phyloP scores from a whole-genome alignment of 2,329 filamentous ascomycete species.

The Ascosphaera aggregata region DNA sequence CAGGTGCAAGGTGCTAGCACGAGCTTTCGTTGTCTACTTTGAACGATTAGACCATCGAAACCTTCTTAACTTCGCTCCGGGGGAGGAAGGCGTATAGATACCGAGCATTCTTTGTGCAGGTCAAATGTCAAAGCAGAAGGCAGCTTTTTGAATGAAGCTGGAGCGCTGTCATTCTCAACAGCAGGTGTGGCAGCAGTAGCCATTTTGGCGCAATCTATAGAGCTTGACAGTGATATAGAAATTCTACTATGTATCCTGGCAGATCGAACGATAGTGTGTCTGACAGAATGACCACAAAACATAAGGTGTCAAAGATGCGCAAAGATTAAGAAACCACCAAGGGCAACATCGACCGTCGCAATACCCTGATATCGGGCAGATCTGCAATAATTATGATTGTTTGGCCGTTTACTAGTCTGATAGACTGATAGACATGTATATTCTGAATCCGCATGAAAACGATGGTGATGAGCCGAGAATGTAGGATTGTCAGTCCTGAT shows the following conservation, averaged over 20 bases:
- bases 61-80: background rate
- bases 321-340: background rate
- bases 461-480: too few relatives aligned
- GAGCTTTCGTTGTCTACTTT: constrained; percentile 68
- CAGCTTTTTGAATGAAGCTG: too few relatives aligned
- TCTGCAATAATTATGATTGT: background rate
- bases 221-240: background rate
- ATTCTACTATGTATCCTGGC: background rate
- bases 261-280: background rate
- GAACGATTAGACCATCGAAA: constrained; percentile 3
- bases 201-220: background rate
- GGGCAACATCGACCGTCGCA: background rate
- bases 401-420: too few relatives aligned
- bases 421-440: too few relatives aligned
- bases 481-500: too few relatives aligned
- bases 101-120: constrained; percentile 55
- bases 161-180: too few relatives aligned
- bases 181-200: background rate
- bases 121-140: constrained; percentile 53
- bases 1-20: constrained; percentile 65
- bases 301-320: background rate
- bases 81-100: constrained; percentile 22
- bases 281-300: background rate
- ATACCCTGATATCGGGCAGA: background rate
- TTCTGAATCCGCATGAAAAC: too few relatives aligned